phyloP scores from a whole-genome alignment of 257 asterid genomes.

The Handroanthus guayacan region DNA sequence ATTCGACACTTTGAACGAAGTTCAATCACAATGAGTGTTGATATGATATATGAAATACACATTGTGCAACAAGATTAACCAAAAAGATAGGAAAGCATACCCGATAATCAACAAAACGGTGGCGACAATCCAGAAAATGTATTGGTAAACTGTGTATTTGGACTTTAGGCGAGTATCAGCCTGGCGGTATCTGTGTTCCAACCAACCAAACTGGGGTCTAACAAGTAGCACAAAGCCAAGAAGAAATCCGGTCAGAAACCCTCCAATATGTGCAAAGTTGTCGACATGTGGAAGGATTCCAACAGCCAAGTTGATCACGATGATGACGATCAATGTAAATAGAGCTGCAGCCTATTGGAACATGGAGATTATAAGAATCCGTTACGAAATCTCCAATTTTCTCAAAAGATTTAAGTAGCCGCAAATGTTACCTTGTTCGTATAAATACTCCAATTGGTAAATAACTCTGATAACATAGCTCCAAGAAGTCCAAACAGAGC shows the following conservation, averaged over 20 bases:
- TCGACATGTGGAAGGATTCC: constrained; percentile 92
- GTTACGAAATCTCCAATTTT: not conserved
- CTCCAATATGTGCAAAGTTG: constrained; percentile 93
- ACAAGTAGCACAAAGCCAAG: constrained; percentile 77
- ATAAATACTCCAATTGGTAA: constrained; percentile 89
- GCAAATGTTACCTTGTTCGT: constrained; percentile 67
- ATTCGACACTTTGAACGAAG: not conserved
- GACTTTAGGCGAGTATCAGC: constrained; percentile 67
- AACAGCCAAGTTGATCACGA: constrained; percentile 71
- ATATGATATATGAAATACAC: not conserved
- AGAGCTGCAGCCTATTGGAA: constrained; percentile 76
- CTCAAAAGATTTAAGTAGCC: not conserved
- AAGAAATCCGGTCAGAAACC: constrained; percentile 79
- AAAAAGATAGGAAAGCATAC: constrained; percentile 52
- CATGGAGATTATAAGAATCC: not conserved
- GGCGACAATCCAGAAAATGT: constrained; percentile 56
- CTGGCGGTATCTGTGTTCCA: constrained; percentile 58
- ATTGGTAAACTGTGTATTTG: constrained; percentile 72
- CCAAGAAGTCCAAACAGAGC: constrained; percentile 95
- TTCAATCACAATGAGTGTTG: not conserved
- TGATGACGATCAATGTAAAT: constrained; percentile 74
- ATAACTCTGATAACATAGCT: constrained; percentile 87
- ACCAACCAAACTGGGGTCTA: constrained; percentile 91
- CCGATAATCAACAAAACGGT: constrained; percentile 59
- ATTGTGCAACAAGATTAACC: not conserved